Evolutionary conservation across 331 rosid species (phyloP), one percentile per base, ranked within the genome.

Genomic region (Malus hybrid): DNA sequence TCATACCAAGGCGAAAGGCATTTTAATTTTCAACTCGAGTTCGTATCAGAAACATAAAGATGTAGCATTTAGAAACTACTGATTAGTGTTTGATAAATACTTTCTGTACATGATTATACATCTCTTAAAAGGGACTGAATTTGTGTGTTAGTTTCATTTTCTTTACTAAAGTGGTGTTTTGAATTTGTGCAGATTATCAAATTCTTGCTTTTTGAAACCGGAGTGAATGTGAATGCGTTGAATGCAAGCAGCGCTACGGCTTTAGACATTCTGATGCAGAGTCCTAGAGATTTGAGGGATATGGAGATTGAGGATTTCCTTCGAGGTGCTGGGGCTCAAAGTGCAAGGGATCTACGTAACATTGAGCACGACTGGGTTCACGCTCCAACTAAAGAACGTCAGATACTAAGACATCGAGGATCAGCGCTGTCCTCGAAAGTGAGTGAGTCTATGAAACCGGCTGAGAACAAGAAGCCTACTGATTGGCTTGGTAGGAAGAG

Each of bases 401-500:
- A n/a, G 48, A 53, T 32, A 10, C 15, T 70, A 32, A 55, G 61
- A 66, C 46, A 34, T 66, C 75, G 52, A 65, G 68, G 65, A 56
- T 44, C 70, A 18, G 19, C 57, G 4, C 8, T 30, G 18, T 32
- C 70, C 5, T 29, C 66, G 5, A 71, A 64, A 29, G 77, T 32
- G 64, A 36, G 44, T 42, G 58, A 24, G 3, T 53, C 48, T 22
- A 56, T 64, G 64, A 75, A 24, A 48, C 74, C 58, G 5, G 64
- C 15, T 6, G 57, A 2, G 33, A 64, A 64, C 10, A 44, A 44
- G 29, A 24, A 64, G 72, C 50, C 78, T 30, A 44, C 13, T 12
- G 77, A 82, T 24, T 82, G 81, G 85, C 79, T 81, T 8, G 78
- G 78, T 13, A 77, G 85, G 63, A 81, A 72, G 74, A 60, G 79